Conservation (phyloP, 2,329 filamentous ascomycete species). For the Myriangium duriaei region DNA sequence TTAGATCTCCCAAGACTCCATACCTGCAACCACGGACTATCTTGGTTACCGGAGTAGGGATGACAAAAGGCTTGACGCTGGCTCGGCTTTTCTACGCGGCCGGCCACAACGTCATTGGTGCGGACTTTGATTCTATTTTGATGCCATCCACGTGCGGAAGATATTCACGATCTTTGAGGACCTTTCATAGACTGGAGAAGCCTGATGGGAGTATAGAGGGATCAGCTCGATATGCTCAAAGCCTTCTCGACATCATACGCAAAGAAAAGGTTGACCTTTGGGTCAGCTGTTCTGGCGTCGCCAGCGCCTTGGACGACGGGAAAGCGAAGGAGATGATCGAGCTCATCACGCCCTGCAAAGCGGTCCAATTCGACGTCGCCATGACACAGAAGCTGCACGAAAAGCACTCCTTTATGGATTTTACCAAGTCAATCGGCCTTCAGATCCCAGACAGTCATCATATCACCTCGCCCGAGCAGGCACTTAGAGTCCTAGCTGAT, state of each 20-base stretch:
- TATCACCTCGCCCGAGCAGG: constrained; percentile 41
- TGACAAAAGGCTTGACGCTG: constrained; percentile 56
- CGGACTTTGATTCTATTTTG: constrained; percentile 43
- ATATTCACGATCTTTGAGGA: constrained; percentile 43
- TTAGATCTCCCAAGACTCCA: constrained; percentile 19
- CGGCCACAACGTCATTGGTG: constrained; percentile 60
- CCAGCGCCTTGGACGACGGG: constrained; percentile 53
- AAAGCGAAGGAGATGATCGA: constrained; percentile 51
- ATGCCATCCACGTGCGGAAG: constrained; percentile 35
- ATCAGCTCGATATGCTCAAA: constrained; percentile 41
- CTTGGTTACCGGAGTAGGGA: constrained; percentile 60
- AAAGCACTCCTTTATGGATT: constrained; percentile 52
- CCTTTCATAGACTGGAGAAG: constrained; percentile 40
- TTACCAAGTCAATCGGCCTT: constrained; percentile 43
- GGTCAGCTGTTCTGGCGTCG: constrained; percentile 61
- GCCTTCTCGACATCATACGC: constrained; percentile 46
- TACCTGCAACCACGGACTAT: constrained; percentile 41
- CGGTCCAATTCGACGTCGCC: constrained; percentile 49
- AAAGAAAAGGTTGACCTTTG: constrained; percentile 55
- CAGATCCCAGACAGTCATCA: constrained; percentile 31
- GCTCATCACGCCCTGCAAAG: constrained; percentile 43
- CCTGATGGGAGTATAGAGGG: constrained; percentile 21
- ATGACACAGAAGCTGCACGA: constrained; percentile 49
- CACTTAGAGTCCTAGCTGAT: constrained; percentile 40
- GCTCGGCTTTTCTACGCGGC: constrained; percentile 52